A percentile compares a stretch with the other conserved stretches of the same genome.
Evolutionary conservation across 495 filamentous ascomycete genomes (phyloP).

Genomic region (Aspergillus sparsus): DNA sequence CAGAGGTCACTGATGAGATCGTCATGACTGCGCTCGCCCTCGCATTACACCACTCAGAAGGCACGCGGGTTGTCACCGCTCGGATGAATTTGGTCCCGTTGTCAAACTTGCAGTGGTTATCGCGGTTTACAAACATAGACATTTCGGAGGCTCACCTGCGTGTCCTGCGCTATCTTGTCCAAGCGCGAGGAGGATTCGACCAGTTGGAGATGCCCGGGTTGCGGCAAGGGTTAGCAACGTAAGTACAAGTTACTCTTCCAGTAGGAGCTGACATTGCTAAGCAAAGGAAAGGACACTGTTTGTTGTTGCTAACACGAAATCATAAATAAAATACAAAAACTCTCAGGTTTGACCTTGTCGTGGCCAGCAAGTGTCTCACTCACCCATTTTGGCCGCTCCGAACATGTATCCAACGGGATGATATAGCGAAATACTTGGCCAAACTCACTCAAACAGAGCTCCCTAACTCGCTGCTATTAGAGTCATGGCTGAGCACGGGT

Average conservation of each 20-base stretch:
- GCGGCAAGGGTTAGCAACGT: constrained; percentile 4
- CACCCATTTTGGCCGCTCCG: constrained; percentile 5
- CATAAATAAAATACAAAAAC: neutral
- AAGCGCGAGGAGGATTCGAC: constrained; percentile 6
- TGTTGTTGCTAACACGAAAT: neutral
- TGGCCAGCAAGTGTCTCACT: constrained; percentile 4
- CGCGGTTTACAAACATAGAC: constrained; percentile 6
- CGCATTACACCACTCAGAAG: neutral
- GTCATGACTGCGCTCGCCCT: constrained; percentile 5
- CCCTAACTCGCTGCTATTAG: neutral
- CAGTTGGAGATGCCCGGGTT: constrained; percentile 8
- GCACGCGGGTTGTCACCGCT: neutral
- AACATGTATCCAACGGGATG: neutral
- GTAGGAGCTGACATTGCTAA: no score
- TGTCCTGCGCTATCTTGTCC: neutral
- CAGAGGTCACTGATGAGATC: constrained; percentile 2
- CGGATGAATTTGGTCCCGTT: neutral
- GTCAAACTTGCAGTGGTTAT: constrained; percentile 3
- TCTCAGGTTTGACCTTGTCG: constrained; percentile 2
- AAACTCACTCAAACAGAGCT: neutral
- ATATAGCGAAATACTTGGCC: neutral
- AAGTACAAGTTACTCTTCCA: neutral
- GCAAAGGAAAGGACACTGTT: neutral
- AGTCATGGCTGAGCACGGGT: neutral
- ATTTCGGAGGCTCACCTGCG: neutral